Conservation (phyloP, 2,329 filamentous ascomycete genomes). For the Xylaria digitata region DNA sequence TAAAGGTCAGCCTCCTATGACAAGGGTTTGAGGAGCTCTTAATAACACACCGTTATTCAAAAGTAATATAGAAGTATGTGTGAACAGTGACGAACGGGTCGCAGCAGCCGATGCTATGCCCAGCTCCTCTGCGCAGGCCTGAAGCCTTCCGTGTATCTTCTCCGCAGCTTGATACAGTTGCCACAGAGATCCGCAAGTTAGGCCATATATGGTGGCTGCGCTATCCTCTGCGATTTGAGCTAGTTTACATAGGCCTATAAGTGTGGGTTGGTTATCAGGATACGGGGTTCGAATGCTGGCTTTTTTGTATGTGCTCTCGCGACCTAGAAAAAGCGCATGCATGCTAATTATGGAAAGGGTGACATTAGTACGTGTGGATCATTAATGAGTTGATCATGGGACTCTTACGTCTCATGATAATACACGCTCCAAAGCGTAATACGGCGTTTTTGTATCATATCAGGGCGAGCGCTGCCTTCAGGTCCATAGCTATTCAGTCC, state of each 20-base stretch:
- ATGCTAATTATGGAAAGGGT: slow-evolving; percentile 5
- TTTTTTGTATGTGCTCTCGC: slow-evolving; percentile 27
- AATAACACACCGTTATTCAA: slow-evolving; percentile 22
- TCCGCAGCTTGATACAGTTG: slow-evolving; percentile 25
- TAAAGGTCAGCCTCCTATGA: neutral
- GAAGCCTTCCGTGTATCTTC: slow-evolving; percentile 27
- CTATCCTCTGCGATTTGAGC: slow-evolving; percentile 31
- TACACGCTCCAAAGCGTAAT: slow-evolving; percentile 25
- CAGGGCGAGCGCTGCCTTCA: neutral
- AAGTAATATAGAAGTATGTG: slow-evolving; percentile 14
- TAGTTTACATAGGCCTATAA: slow-evolving; percentile 29
- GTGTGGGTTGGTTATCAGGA: slow-evolving; percentile 21
- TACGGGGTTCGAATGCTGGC: slow-evolving; percentile 21
- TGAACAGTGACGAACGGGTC: slow-evolving; percentile 10
- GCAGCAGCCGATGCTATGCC: slow-evolving; percentile 25
- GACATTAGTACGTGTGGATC: neutral
- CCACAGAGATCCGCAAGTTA: slow-evolving; percentile 17
- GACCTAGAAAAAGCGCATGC: slow-evolving; percentile 24
- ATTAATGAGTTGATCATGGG: neutral
- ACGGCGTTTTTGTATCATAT: slow-evolving; percentile 29
- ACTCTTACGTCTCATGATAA: slow-evolving; percentile 30
- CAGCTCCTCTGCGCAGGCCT: slow-evolving; percentile 25
- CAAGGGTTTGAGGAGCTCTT: neutral
- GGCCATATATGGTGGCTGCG: slow-evolving; percentile 15
- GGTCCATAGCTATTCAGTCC: slow-evolving; percentile 25